Evolutionary conservation across 805 yeast species (phyloP), one percentile per base, ranked within the genome.

Genomic region (Lachancea sp.): DNA sequence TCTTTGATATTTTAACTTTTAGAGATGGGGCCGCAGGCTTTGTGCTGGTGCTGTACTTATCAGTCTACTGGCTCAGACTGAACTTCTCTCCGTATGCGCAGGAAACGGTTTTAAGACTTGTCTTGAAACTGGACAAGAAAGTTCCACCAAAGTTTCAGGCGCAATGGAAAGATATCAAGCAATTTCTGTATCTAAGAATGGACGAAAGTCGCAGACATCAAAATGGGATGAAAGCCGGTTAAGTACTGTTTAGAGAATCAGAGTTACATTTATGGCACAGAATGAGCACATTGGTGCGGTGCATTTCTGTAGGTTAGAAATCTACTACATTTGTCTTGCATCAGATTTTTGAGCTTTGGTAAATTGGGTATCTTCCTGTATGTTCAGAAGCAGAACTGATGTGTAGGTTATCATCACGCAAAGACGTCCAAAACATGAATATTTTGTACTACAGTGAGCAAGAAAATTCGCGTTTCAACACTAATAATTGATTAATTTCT

Each of bases 371-470:
- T 84, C 92, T 83, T 83, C 94, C 77, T 69, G 45, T 45, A 64
- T 71, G 75, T 72, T 86, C 96, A 86, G 96, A 86, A 86, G 96
- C 96, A 86, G 96, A 86, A 86, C 96, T 86, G 96, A 83, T 74
- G 50, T 74, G 48, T 47, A 41, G 38, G 51, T 55, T 55, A 49
- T 60, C 64, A 60, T 60, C 64, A 60, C 51, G 40, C 43, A 44
- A 43, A 30, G 33, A 26, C 39, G n/a, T 11, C 7, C 5, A 24
- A 19, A 30, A 17, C 32, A 33, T 33, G 18, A 15, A 12, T 8
- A 13, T 12, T 12, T 9, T 28, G 5, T 16, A 62, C 54, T 52
- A 56, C 58, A 54, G 28, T 29, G 8, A 21, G 34, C n/a, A 19
- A 26, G 18, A 12, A 16, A 24, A 34, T 11, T 15, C 8, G 28